Evolutionary conservation across 23 red algal species (phyloP).

Genomic region (Gracilaria gracilis): DNA sequence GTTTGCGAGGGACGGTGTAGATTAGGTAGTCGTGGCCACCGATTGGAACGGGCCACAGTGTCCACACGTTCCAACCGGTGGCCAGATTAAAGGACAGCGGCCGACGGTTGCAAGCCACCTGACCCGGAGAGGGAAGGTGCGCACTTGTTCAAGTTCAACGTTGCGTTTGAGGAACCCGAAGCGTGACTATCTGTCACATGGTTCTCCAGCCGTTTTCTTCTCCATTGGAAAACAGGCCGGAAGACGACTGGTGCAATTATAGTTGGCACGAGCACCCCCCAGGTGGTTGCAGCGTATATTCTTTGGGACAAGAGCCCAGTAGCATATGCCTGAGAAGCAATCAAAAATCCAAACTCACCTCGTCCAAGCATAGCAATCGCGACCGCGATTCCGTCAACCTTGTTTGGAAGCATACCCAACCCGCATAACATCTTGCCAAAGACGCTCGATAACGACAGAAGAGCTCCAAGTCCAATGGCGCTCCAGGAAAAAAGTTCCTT

Average conservation of each 20-base stretch:
- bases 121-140: too few species aligned
- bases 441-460: constrained; percentile 31
- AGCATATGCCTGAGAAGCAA: constrained; percentile 44
- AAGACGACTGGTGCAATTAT: constrained; percentile 54
- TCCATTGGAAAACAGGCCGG: constrained; percentile 64
- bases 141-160: too few species aligned
- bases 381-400: constrained; percentile 61
- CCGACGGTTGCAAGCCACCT: too few species aligned
- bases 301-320: constrained; percentile 43
- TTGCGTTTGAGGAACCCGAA: not conserved
- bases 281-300: constrained; percentile 59
- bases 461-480: constrained; percentile 55
- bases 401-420: constrained; percentile 38
- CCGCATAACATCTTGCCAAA: constrained; percentile 72
- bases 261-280: constrained; percentile 64
- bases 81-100: too few species aligned
- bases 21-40: too few species aligned
- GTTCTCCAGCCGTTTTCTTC: constrained; percentile 12
- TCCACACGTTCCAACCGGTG: too few species aligned
- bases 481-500: constrained; percentile 44
- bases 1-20: too few species aligned
- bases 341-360: constrained; percentile 79
- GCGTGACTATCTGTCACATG: not conserved
- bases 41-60: too few species aligned
- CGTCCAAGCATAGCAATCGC: constrained; percentile 67